Conservation (phyloP, 352 stramenopile species). For the Phytophthora multivora region DNA sequence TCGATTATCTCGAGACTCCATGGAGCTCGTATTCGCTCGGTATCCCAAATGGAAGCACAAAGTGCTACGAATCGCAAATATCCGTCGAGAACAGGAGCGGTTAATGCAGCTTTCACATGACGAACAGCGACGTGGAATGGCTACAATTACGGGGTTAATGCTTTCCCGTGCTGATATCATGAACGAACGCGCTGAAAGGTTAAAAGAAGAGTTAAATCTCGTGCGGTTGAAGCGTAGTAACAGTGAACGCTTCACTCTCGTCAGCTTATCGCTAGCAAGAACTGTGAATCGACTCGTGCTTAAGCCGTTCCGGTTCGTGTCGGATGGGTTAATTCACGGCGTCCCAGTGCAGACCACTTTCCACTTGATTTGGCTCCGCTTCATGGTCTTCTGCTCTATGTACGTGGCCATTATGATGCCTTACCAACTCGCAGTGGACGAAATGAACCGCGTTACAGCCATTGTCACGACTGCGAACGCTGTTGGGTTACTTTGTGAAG, state of each 20-base stretch:
- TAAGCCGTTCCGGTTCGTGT: constrained; percentile 6
- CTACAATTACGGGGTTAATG: constrained; percentile 18
- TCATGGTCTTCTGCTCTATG: constrained; percentile 39
- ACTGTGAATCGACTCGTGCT: neutral
- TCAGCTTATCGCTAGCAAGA: neutral
- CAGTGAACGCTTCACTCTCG: neutral
- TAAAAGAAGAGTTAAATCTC: constrained; percentile 27
- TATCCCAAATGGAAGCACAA: constrained; percentile 62
- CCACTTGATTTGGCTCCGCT: constrained; percentile 48
- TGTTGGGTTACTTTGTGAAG: constrained; percentile 39
- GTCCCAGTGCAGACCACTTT: constrained; percentile 43
- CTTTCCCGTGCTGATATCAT: constrained; percentile 29
- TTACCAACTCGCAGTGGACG: constrained; percentile 55
- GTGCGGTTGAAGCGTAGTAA: constrained; percentile 12
- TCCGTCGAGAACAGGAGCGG: constrained; percentile 54
- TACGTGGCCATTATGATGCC: constrained; percentile 53
- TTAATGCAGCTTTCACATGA: constrained; percentile 31
- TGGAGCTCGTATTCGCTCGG: constrained; percentile 54
- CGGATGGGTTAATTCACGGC: constrained; percentile 31
- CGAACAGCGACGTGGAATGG: constrained; percentile 20
- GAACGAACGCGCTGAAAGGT: constrained; percentile 26
- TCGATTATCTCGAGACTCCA: constrained; percentile 59
- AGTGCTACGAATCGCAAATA: constrained; percentile 54
- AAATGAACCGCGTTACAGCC: constrained; percentile 18
- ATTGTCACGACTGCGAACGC: constrained; percentile 22